Evolutionary conservation across 2,329 filamentous ascomycete species (phyloP).

Genomic region (Chrysoporthe deuterocubensis): DNA sequence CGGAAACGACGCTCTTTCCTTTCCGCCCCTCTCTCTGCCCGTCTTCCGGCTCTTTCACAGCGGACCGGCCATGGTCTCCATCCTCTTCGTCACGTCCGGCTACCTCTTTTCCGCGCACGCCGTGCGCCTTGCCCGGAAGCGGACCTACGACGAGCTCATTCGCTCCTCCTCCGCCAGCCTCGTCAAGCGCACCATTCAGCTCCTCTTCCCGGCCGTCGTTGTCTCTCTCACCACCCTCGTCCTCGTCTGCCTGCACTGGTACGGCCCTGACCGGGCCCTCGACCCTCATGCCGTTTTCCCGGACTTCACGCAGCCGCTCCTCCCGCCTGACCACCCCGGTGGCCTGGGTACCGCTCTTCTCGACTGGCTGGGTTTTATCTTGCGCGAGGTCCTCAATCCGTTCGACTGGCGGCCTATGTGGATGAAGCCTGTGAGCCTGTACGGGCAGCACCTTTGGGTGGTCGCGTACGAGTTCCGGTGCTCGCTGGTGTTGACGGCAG

Average conservation of each 20-base stretch:
- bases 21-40: not conserved
- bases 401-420: conserved; percentile 9
- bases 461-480: conserved; percentile 5
- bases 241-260: conserved; percentile 7
- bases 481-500: conserved; percentile 3
- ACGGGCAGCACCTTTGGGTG: conserved; percentile 11
- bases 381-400: conserved; percentile 4
- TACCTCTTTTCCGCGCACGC: conserved; percentile 5
- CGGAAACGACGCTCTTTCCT: not conserved
- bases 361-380: not conserved
- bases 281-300: conserved; percentile 1
- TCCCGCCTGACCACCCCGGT: not conserved
- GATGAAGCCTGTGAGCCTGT: conserved; percentile 9
- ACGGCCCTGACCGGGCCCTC: not conserved
- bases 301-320: not conserved
- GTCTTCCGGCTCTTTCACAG: conserved; percentile 9
- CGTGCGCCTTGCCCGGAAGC: conserved; percentile 1
- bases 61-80: conserved; percentile 6
- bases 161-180: not conserved
- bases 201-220: not conserved
- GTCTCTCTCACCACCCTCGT: not conserved
- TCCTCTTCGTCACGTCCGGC: conserved; percentile 14
- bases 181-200: not conserved
- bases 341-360: not conserved
- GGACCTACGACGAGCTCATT: not conserved